Percentiles rank a stretch among this genome's conserved stretches.
Conservation (phyloP, 2,329 filamentous ascomycete species). For the Chaetomiaceae sp. region DNA sequence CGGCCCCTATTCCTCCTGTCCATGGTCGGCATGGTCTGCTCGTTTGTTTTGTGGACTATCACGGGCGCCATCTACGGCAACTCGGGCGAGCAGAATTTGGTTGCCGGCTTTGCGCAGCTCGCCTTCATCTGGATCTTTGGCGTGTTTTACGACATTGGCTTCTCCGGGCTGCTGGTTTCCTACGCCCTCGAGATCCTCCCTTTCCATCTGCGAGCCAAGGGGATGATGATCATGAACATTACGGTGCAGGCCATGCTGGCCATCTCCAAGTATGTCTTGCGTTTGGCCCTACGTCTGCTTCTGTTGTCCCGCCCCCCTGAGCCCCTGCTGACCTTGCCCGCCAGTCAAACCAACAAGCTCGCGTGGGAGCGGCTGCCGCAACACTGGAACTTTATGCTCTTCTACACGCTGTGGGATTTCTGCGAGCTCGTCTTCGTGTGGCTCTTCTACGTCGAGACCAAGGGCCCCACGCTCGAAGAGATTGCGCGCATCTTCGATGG, state of each 20-base stretch:
- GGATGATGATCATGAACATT: slow-evolving; percentile 62
- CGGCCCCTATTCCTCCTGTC: slow-evolving; percentile 51
- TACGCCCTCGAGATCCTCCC: slow-evolving; percentile 58
- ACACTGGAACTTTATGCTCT: slow-evolving; percentile 63
- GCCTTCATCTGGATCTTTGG: slow-evolving; percentile 57
- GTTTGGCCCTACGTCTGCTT: background rate
- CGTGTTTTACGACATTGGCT: slow-evolving; percentile 57
- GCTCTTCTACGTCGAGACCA: slow-evolving; percentile 66
- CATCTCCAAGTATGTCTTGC: slow-evolving; percentile 51
- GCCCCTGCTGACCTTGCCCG: too few relatives aligned
- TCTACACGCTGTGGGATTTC: slow-evolving; percentile 61
- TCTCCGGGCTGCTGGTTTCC: slow-evolving; percentile 53
- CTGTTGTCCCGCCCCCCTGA: background rate
- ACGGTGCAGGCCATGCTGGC: slow-evolving; percentile 58
- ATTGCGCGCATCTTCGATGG: slow-evolving; percentile 68
- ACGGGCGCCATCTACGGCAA: slow-evolving; percentile 48
- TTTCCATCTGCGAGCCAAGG: slow-evolving; percentile 54
- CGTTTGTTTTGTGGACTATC: slow-evolving; percentile 49
- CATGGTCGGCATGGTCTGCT: slow-evolving; percentile 43
- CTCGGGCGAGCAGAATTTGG: slow-evolving; percentile 39
- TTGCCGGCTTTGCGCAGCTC: slow-evolving; percentile 50
- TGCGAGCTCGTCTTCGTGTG: slow-evolving; percentile 58
- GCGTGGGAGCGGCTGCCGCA: slow-evolving; percentile 56
- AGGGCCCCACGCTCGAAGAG: slow-evolving; percentile 66
- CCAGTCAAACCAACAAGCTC: slow-evolving; percentile 58